A percentile compares a stretch with the other conserved stretches of the same genome.
Evolutionary conservation across 164 flowering plant genomes (phyloP).

Genomic region (Aristolochia contorta): DNA sequence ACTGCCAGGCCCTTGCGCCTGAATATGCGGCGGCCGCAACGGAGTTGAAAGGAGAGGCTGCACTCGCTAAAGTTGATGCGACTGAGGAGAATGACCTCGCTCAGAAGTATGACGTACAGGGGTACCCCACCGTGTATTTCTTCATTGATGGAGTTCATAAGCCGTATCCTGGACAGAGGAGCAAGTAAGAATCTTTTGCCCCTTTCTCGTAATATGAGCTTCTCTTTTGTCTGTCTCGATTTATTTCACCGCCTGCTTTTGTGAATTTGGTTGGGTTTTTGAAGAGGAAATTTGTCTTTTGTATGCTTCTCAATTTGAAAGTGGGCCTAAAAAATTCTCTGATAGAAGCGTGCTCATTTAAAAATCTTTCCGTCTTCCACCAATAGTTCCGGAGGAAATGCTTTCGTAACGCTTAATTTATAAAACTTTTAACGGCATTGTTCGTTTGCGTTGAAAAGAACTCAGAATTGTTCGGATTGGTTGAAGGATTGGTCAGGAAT

Average conservation of each 20-base stretch:
- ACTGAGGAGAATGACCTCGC: constrained; percentile 73
- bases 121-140: constrained; percentile 78
- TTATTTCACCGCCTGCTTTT: background rate
- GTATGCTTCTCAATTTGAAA: too few species aligned
- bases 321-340: too few species aligned
- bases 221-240: background rate
- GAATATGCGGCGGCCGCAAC: constrained; percentile 92
- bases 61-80: constrained; percentile 80
- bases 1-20: constrained; percentile 80
- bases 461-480: too few species aligned
- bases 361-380: too few species aligned
- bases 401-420: too few species aligned
- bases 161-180: constrained; percentile 60
- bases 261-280: background rate
- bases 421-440: too few species aligned
- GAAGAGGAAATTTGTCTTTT: too few species aligned
- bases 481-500: too few species aligned
- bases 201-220: background rate
- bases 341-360: too few species aligned
- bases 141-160: constrained; percentile 79
- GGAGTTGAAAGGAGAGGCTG: constrained; percentile 60
- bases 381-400: too few species aligned
- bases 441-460: too few species aligned
- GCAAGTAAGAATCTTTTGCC: constrained; percentile 34
- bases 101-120: constrained; percentile 73